These are phyloP conservation scores for Trichoderma semiorbis DNA, from an alignment of 2,329 filamentous ascomycete species.

Conservation along the genomic window DNA sequence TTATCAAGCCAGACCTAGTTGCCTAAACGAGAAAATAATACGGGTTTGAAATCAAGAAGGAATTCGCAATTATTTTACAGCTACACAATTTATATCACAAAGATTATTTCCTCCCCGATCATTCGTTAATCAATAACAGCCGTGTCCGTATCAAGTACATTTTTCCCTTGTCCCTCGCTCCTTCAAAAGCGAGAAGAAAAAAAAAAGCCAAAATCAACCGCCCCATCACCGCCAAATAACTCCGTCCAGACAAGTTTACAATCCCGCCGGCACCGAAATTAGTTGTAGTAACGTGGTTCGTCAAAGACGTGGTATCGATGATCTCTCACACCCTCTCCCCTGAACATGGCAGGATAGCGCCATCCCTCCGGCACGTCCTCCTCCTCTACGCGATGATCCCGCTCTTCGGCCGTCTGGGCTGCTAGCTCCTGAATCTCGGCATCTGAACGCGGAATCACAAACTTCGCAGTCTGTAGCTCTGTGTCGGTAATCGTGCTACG, in stretches of 20 bases:
- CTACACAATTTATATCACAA: slow-evolving; percentile 8
- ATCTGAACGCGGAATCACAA: slow-evolving; percentile 69
- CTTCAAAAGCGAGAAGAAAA: not conserved
- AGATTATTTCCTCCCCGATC: not conserved
- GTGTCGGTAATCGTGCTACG: slow-evolving; percentile 93
- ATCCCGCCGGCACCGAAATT: slow-evolving; percentile 15
- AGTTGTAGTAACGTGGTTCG: slow-evolving; percentile 71
- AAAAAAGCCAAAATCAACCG: slow-evolving; percentile 2
- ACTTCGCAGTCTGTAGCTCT: slow-evolving; percentile 94
- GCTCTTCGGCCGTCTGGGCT: slow-evolving; percentile 47
- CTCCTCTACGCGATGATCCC: slow-evolving; percentile 62
- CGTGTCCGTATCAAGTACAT: slow-evolving; percentile 9
- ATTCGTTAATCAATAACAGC: slow-evolving; percentile 16
- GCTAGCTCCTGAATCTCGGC: slow-evolving; percentile 49
- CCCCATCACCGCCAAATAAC: slow-evolving; percentile 12
- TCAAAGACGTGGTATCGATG: slow-evolving; percentile 95
- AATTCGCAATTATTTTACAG: slow-evolving; percentile 7
- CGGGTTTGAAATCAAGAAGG: not conserved
- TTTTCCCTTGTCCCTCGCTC: not conserved
- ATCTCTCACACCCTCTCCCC: slow-evolving; percentile 78
- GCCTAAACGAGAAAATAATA: not conserved
- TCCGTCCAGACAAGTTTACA: slow-evolving; percentile 14
- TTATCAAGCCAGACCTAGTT: not conserved
- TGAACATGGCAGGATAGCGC: slow-evolving; percentile 82
- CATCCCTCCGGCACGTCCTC: slow-evolving; percentile 70